A percentile compares a stretch with the other conserved stretches of the same genome.
phyloP scores from a whole-genome alignment of 192 early-diverging fungal species.

The Coemansia sp. region DNA sequence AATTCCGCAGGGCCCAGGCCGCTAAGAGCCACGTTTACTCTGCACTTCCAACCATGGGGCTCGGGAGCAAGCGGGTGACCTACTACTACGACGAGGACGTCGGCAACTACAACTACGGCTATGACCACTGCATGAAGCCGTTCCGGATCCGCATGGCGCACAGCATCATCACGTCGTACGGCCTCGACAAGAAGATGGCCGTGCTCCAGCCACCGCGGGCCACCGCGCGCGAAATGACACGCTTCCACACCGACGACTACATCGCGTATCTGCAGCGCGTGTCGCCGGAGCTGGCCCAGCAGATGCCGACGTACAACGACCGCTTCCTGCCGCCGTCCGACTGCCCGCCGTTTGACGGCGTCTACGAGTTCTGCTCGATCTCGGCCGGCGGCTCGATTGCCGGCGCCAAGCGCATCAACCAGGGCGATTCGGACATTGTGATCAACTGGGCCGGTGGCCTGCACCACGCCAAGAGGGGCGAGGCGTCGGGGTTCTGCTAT shows the following conservation, averaged over 20 bases:
- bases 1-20: no score
- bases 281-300: constrained; percentile 69
- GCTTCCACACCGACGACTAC: constrained; percentile 93
- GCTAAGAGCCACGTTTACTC: background rate
- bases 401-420: constrained; percentile 79
- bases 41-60: no score
- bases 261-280: constrained; percentile 80
- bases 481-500: constrained; percentile 96
- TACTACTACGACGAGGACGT: constrained; percentile 62
- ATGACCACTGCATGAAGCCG: constrained; percentile 98
- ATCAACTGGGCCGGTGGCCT: constrained; percentile 96
- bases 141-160: constrained; percentile 91
- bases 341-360: constrained; percentile 94
- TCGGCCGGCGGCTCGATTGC: constrained; percentile 92
- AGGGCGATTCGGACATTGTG: constrained; percentile 81
- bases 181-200: constrained; percentile 88
- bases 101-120: constrained; percentile 83
- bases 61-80: constrained; percentile 40
- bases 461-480: constrained; percentile 94
- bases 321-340: constrained; percentile 83
- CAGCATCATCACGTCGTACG: constrained; percentile 88
- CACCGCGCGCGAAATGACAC: constrained; percentile 83
- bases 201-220: constrained; percentile 74
- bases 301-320: constrained; percentile 56
- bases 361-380: constrained; percentile 91